Base-by-base conservation (phyloP, 2,329 filamentous ascomycete genomes). In the Fusarium sp. region DNA sequence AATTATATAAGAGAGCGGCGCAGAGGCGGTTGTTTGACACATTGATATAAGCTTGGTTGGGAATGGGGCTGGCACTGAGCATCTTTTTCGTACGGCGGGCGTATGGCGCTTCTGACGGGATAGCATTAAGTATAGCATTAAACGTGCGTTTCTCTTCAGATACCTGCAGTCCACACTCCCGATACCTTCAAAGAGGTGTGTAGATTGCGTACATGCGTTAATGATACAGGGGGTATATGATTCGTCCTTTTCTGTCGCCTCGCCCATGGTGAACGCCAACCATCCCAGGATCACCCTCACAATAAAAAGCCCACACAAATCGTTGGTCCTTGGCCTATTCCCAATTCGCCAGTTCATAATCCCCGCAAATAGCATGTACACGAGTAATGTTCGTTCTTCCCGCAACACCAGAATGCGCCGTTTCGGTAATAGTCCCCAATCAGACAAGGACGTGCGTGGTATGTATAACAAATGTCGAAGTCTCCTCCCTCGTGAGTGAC, bases 31-130 rank as follows among this genome's bases (percentile, higher is more conserved):
- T 38, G 22, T 38, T 38, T 58, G 52, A 40, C 4, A 27, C 10
- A 35, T 11, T 1, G 22, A 27, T 37, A 63, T 4, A 22, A 17
- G 38, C 32, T 9, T 6, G 38, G 38, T 30, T 33, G 43, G 25
- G 37, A 20, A 70, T 63, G 40, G 40, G 27, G 12, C 12, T 40
- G n/a, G 47, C 20, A 47, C 35, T 17, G 22, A 64, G 40, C 40
- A 63, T 61, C 17, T 20, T 38, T 25, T 22, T 61, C 59, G 52
- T 59, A 52, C 20, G 71, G 71, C 65, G 71, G 71, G 71, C 65
- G 71, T 68, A 68, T 50, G 71, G 71, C 63, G 68, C 58, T 58
- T 38, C 63, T 27, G 35, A 43, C 38, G 20, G 27, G 33, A 35
- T 17, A 57, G 32, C 10, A 40, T 43, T 32, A 52, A 20, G 47